phyloP scores from a whole-genome alignment of 2,329 filamentous ascomycete genomes.

The Phoma sp. region DNA sequence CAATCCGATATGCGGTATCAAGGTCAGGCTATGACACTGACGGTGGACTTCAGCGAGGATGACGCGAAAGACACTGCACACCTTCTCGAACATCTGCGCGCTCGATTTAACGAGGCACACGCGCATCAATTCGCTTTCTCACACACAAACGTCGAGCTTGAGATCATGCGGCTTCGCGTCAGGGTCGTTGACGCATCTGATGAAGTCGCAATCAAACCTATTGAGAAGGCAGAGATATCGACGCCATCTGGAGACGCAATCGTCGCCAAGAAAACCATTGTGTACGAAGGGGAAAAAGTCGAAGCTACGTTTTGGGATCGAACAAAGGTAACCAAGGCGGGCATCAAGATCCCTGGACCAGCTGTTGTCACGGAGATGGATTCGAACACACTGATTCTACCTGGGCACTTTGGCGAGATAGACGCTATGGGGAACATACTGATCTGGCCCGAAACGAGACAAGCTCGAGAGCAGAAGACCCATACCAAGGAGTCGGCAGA shows the following conservation, averaged over 20 bases:
- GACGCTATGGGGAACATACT: conserved; percentile 58
- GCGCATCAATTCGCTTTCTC: conserved; percentile 56
- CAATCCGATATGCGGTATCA: conserved; percentile 57
- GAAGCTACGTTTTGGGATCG: conserved; percentile 56
- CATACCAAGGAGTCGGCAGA: conserved; percentile 49
- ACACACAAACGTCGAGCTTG: conserved; percentile 53
- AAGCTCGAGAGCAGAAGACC: conserved; percentile 28
- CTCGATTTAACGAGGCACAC: conserved; percentile 51
- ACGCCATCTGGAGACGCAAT: conserved; percentile 47
- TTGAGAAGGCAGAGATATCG: conserved; percentile 31
- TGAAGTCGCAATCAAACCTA: conserved; percentile 48
- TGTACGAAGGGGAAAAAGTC: conserved; percentile 49
- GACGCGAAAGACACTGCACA: conserved; percentile 43
- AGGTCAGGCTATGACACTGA: conserved; percentile 51
- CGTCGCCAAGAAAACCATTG: conserved; percentile 48
- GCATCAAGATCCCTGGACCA: conserved; percentile 52
- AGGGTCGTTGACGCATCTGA: conserved; percentile 53
- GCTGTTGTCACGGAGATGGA: conserved; percentile 60
- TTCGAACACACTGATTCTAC: conserved; percentile 58
- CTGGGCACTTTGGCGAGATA: conserved; percentile 55
- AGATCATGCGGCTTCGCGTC: conserved; percentile 56
- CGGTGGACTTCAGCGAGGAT: conserved; percentile 42
- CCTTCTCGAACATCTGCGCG: conserved; percentile 44
- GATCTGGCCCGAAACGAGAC: conserved; percentile 50
- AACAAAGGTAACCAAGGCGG: conserved; percentile 48